phyloP scores from a whole-genome alignment of 225 moss, liverwort and hornwort species.

The Straminergon stramineum region DNA sequence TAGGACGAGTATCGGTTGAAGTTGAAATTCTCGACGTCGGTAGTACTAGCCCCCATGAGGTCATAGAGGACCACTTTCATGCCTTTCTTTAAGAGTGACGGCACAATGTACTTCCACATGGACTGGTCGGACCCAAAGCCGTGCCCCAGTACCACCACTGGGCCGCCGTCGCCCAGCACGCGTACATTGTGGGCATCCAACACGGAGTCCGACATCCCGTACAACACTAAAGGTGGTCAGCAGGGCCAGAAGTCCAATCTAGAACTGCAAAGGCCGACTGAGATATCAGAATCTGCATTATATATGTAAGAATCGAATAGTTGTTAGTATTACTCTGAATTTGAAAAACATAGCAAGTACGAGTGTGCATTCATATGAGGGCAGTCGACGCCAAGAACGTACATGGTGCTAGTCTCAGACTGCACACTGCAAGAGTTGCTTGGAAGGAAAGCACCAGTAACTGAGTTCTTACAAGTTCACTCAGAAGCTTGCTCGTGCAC shows the following conservation, averaged over 20 bases:
- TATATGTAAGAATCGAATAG: not conserved
- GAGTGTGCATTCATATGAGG: not conserved
- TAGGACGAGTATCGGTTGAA: slow-evolving; percentile 35
- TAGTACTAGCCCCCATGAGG: slow-evolving; percentile 61
- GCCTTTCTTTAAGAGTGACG: slow-evolving; percentile 26
- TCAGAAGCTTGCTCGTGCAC: not conserved
- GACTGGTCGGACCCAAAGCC: slow-evolving; percentile 80
- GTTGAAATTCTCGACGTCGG: slow-evolving; percentile 38
- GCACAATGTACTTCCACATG: slow-evolving; percentile 65
- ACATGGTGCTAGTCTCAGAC: not conserved
- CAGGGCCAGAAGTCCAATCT: not conserved
- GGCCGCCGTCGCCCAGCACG: slow-evolving; percentile 47
- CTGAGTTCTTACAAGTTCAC: not conserved
- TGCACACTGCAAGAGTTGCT: not conserved
- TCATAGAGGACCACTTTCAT: slow-evolving; percentile 69
- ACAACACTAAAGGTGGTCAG: not conserved
- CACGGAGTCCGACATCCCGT: not conserved
- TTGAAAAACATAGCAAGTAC: not conserved
- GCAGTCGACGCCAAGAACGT: not conserved
- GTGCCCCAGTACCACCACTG: slow-evolving; percentile 57
- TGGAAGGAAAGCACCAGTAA: not conserved
- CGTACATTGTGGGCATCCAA: slow-evolving; percentile 53
- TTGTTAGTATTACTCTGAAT: not conserved
- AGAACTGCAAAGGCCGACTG: not conserved
- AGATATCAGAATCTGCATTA: not conserved